Evolutionary conservation across 257 asterid species (phyloP), one percentile per base, ranked within the genome.

Genomic region (Rehmannia glutinosa): DNA sequence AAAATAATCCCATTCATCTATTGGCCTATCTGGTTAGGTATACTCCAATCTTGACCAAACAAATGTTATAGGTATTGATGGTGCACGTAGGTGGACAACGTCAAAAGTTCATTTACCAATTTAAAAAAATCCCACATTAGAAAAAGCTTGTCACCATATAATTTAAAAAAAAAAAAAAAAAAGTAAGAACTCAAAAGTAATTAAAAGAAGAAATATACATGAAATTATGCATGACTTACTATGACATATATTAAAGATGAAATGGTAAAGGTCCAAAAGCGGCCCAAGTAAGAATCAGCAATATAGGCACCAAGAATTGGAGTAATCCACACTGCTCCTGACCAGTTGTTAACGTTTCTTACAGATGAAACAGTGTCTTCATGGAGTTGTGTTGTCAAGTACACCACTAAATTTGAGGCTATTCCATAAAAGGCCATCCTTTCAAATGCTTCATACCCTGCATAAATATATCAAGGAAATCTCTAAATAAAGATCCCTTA

Each of bases 401-500:
- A 88, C 6, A 88, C 94, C 77, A 91, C 96, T 33, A 91, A 45
- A 64, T 91, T 91, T n/a, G 98, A 91, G 19, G 92, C 95, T 70
- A 91, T 83, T 43, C 96, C 98, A 63, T 91, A 91, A 42, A 91
- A 91, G 3, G 96, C 95, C 96, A 91, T 89, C 73, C 98, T 86
- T 55, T 91, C 98, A 57, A 86, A 91, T 59, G 95, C 93, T 78
- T 91, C 98, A 62, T 86, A 91, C 0, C 85, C 95, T 91, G 69
- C 47, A 16, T 9, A 42, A 8, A 45, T 10, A 58, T 23, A 53
- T 23, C 17, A 9, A 52, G 5, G 13, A 53, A 63, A 8, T 41
- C 17, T 13, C 12, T 45, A 1, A 15, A 45, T 4, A 3, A 16
- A 5, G n/a, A n/a, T n/a, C n/a, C n/a, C n/a, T n/a, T n/a, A n/a